Base-by-base conservation (phyloP, 2,329 filamentous ascomycete species). In the Aureobasidium sp. region DNA sequence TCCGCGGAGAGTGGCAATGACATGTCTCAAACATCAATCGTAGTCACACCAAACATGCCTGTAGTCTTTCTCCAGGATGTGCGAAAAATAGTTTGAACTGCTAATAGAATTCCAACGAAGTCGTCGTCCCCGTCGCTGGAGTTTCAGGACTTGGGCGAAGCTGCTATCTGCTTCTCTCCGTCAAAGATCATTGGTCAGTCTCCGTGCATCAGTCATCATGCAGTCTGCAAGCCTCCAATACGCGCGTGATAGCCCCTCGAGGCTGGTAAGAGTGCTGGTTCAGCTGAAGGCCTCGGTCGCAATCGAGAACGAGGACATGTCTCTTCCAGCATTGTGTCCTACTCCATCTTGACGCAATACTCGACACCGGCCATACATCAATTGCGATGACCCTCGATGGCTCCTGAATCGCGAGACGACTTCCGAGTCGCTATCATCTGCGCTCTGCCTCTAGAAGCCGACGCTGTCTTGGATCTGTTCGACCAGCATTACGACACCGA, bases 391-490 rank as follows among this genome's bases (percentile, higher is more conserved):
- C 2, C 11, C 1, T 16, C 38, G 15, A 59, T 59, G 55, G 16
- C 7, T 23, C 51, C 62, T 16, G n/a, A 23, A 25, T 31, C 54
- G 27, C 64, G 69, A 25, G 55, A 33, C 33, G 69, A 63, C 5
- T 69, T 68, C 36, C 36, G 67, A 33, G 58, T 70, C 50, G 67
- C 65, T 16, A 68, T 71, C 31, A 61, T 71, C 31, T 73, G 69
- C 50, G 71, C 69, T 25, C 61, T 71, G 23, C 42, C 33, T 3
- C 25, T 69, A 10, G 70, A 72, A 59, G 61, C 55, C 9, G 55
- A 68, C 36, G 67, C 70, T 13, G 66, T 73, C 11, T 16, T 67
- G 33, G 65, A 47, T 2, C 38, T 70, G 31, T 70, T 62, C 33
- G 64, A 71, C 31, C 60, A 69, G 15, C 43, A 16, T 25, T 66